Evolutionary conservation across 306 rosid species (phyloP).

Genomic region (Vicia sativa): DNA sequence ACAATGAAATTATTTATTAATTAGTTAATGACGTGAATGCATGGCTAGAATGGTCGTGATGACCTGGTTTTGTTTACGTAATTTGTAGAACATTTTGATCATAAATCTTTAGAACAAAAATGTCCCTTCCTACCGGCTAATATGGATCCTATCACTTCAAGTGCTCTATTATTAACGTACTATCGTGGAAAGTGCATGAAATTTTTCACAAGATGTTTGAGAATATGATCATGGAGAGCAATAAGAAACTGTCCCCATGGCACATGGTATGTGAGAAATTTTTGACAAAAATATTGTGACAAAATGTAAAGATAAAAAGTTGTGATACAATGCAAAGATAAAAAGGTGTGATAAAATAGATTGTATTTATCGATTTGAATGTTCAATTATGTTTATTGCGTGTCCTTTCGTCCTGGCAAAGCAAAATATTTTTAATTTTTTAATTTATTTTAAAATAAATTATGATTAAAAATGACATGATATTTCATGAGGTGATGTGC

Average conservation of each 20-base stretch:
- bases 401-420: background rate
- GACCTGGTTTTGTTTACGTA: no score
- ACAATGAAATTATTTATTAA: constrained; percentile 29
- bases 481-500: no score
- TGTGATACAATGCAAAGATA: constrained; percentile 2
- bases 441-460: no score
- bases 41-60: constrained; percentile 1
- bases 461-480: no score
- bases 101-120: background rate
- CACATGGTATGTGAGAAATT: constrained; percentile 33
- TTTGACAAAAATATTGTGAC: constrained; percentile 16
- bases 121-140: constrained; percentile 16
- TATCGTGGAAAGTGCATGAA: constrained; percentile 10
- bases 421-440: no score
- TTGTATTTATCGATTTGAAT: constrained; percentile 12
- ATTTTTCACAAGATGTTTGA: background rate
- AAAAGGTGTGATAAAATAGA: background rate
- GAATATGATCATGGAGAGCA: constrained; percentile 18
- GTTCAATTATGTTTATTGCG: background rate
- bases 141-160: constrained; percentile 28
- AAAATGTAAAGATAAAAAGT: constrained; percentile 16
- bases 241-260: constrained; percentile 28
- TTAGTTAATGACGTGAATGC: constrained; percentile 16
- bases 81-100: constrained; percentile 4
- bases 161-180: constrained; percentile 12